These are phyloP conservation scores for Venustampulla echinocandica DNA, from an alignment of 495 filamentous ascomycete genomes.

Conservation along the genomic window DNA sequence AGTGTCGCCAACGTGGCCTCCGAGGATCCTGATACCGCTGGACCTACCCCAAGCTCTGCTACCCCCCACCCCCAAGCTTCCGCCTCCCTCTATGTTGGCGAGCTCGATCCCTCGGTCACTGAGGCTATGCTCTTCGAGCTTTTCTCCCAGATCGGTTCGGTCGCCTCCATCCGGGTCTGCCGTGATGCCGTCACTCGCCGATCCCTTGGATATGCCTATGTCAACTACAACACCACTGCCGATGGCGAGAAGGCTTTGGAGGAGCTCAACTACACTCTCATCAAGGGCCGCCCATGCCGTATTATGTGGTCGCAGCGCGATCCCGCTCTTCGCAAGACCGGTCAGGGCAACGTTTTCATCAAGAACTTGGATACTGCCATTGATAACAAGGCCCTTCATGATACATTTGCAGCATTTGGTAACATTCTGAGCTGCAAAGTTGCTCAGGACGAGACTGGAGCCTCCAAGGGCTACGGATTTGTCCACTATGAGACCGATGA, in stretches of 20 bases:
- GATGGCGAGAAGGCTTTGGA: constrained; percentile 98
- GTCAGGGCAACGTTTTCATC: constrained; percentile 99
- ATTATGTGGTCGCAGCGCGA: constrained; percentile 99
- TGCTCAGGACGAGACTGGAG: constrained; percentile 89
- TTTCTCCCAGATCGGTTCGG: constrained; percentile 97
- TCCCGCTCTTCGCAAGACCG: constrained; percentile 97
- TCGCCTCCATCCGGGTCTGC: constrained; percentile 99
- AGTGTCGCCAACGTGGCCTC: constrained; percentile 47
- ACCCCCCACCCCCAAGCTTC: constrained; percentile 72
- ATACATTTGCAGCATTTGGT: constrained; percentile 97
- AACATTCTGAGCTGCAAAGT: constrained; percentile 99
- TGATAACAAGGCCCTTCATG: constrained; percentile 99
- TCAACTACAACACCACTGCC: constrained; percentile 97
- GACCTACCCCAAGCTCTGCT: constrained; percentile 61
- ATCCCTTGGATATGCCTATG: constrained; percentile 98
- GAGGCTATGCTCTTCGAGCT: constrained; percentile 99
- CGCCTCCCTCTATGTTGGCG: constrained; percentile 96
- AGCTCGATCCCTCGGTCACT: constrained; percentile 94
- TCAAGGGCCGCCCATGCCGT: constrained; percentile 97
- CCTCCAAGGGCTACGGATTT: constrained; percentile 98
- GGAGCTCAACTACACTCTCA: constrained; percentile 98
- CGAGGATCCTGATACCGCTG: constrained; percentile 46
- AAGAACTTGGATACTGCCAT: constrained; percentile 98
- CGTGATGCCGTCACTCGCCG: constrained; percentile 97
- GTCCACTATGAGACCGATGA: constrained; percentile 99